Percentiles rank a stretch among this genome's conserved stretches.
phyloP scores from a whole-genome alignment of 2,329 filamentous ascomycete species.

The Alternaria sp. region DNA sequence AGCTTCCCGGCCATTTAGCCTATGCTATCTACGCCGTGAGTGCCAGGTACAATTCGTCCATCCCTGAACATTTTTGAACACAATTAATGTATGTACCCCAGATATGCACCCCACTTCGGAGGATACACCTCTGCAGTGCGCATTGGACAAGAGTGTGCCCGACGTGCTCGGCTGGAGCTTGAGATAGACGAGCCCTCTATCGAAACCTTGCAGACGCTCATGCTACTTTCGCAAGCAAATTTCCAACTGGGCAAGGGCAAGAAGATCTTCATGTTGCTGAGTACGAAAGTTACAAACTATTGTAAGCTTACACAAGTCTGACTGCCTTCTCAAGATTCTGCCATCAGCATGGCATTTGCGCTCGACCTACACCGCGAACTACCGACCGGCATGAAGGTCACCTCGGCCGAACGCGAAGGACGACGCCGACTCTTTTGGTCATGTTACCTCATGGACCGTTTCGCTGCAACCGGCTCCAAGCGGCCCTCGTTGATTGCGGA shows the following conservation, averaged over 20 bases:
- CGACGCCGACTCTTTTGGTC: constrained; percentile 86
- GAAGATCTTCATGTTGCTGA: constrained; percentile 85
- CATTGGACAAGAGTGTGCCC: constrained; percentile 75
- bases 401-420: constrained; percentile 75
- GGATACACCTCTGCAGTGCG: constrained; percentile 73
- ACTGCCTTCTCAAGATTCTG: constrained; percentile 64
- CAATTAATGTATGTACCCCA: constrained; percentile 49
- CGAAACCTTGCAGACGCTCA: constrained; percentile 76
- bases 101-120: constrained; percentile 72
- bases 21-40: constrained; percentile 63
- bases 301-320: constrained; percentile 21
- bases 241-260: constrained; percentile 81
- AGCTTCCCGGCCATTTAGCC: constrained; percentile 63
- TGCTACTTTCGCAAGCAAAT: constrained; percentile 78
- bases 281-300: constrained; percentile 57
- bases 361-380: constrained; percentile 82
- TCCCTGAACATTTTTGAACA: constrained; percentile 61
- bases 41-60: constrained; percentile 49
- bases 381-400: constrained; percentile 68
- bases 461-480: constrained; percentile 80
- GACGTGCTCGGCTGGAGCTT: constrained; percentile 72
- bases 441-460: constrained; percentile 87
- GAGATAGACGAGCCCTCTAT: constrained; percentile 83
- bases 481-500: constrained; percentile 82
- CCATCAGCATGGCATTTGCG: constrained; percentile 83